Evolutionary conservation across 441 rosid species (phyloP).

Genomic region (Manihot esculenta): DNA sequence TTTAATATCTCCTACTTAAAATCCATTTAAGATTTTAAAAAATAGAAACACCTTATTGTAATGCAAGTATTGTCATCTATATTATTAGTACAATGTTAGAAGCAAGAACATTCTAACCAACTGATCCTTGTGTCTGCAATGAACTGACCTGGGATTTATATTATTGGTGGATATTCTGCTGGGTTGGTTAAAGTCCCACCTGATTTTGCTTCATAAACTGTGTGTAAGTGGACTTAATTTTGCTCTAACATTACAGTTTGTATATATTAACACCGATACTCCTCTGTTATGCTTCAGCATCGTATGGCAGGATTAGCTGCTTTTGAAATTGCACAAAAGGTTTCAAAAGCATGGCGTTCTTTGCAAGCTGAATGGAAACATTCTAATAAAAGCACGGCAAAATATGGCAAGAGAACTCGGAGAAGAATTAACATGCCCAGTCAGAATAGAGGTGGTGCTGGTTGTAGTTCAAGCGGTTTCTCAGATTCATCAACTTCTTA

Average conservation of each 20-base stretch:
- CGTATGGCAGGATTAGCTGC: constrained; percentile 99
- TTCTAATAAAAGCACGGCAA: constrained; percentile 52
- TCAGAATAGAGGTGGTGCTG: constrained; percentile 96
- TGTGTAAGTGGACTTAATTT: not conserved
- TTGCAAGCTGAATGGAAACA: constrained; percentile 73
- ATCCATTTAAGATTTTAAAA: too few species aligned
- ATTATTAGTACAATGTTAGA: not conserved
- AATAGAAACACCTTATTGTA: not conserved
- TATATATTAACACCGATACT: constrained; percentile 19
- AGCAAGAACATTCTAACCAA: not conserved
- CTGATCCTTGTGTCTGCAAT: not conserved
- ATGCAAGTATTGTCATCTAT: not conserved
- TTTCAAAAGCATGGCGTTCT: constrained; percentile 94
- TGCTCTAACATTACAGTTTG: constrained; percentile 15
- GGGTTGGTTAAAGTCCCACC: not conserved
- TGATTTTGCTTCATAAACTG: not conserved
- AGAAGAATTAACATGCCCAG: constrained; percentile 75
- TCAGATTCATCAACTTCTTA: constrained; percentile 65
- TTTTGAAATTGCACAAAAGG: constrained; percentile 89
- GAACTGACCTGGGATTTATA: not conserved
- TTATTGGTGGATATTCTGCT: not conserved
- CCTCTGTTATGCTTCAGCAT: constrained; percentile 59
- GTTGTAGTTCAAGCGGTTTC: constrained; percentile 90
- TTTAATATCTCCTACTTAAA: too few species aligned
- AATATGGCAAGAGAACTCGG: constrained; percentile 64